Evolutionary conservation across 805 yeast species (phyloP), one percentile per base, ranked within the genome.

Genomic region (Metschnikowia arizonensis): DNA sequence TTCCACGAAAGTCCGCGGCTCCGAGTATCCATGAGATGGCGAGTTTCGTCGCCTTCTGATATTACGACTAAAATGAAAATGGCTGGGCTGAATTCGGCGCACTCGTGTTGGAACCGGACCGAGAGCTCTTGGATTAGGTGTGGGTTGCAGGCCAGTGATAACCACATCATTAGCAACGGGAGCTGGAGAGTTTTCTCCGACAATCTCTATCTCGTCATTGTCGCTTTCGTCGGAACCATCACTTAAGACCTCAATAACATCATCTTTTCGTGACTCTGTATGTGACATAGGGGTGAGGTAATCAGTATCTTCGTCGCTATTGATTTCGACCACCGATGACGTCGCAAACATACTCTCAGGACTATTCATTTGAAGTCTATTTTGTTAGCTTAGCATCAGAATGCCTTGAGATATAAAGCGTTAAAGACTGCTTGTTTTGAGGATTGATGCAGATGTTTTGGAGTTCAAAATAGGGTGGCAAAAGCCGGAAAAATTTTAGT

Each of bases 201-300:
- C 49, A 31, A 54, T 48, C 29, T 54, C 49, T 6, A 54, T 36
- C 17, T 50, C 57, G 14, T 46, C 54, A 36, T 47, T 43, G 17
- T 41, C 38, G 40, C 45, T 37, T 18, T 28, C 44, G 19, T 44
- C 56, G 2, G 57, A 54, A 4, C 25, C 43, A 12, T 50, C 54
- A 25, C 54, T 51, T 7, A 33, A 14, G 7, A 53, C 41, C 15
- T 53, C 57, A 34, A 50, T 45, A 18, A 48, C 44, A 25, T 45
- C 44, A 15, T 40, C 40, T 12, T 43, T 47, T 28, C 46, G 48
- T 18, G 38, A 35, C 6, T 23, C 31, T 3, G 33, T 11, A 12
- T 14, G 17, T n/a, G 15, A 9, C n/a, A 21, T 8, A 18, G 30
- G 37, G 35, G 29, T 15, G 17, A 11, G 5, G 6, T 29, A 15